A percentile compares a stretch with the other conserved stretches of the same genome.
phyloP scores from a whole-genome alignment of 495 filamentous ascomycete genomes.

The Penicillium dipodomyicola region DNA sequence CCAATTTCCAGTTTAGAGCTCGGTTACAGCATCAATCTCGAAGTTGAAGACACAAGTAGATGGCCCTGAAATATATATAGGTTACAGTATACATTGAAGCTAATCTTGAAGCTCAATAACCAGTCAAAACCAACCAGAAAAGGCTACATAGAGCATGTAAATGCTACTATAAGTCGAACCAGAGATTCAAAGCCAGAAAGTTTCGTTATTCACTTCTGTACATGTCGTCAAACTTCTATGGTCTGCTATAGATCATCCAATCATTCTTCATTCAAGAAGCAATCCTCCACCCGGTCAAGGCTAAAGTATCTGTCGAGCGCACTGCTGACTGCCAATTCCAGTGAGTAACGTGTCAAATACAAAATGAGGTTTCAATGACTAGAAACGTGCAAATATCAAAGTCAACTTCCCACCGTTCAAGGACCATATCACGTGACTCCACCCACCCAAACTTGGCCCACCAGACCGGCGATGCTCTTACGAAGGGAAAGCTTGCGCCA shows the following conservation, averaged over 20 bases:
- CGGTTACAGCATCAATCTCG: background rate
- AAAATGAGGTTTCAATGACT: background rate
- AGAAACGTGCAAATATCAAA: background rate
- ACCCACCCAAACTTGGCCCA: conserved; percentile 12
- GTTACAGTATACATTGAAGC: background rate
- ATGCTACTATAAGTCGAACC: background rate
- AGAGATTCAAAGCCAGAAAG: background rate
- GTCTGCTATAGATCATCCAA: conserved; percentile 2
- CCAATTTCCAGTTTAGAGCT: background rate
- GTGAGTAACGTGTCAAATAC: background rate
- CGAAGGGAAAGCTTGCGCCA: conserved; percentile 15
- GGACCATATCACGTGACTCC: conserved; percentile 7
- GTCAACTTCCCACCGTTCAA: background rate
- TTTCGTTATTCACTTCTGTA: background rate
- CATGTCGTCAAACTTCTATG: background rate
- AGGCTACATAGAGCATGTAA: background rate
- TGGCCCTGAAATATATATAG: background rate
- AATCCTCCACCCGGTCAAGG: background rate
- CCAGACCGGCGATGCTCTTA: conserved; percentile 11
- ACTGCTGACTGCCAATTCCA: background rate
- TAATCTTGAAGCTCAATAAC: background rate
- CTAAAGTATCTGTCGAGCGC: no score
- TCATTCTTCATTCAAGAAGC: background rate
- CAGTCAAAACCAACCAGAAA: background rate
- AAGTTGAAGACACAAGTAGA: background rate